A percentile compares a stretch with the other conserved stretches of the same genome.
phyloP scores from a whole-genome alignment of 2,329 filamentous ascomycete species.

The Apiospora arundinis region DNA sequence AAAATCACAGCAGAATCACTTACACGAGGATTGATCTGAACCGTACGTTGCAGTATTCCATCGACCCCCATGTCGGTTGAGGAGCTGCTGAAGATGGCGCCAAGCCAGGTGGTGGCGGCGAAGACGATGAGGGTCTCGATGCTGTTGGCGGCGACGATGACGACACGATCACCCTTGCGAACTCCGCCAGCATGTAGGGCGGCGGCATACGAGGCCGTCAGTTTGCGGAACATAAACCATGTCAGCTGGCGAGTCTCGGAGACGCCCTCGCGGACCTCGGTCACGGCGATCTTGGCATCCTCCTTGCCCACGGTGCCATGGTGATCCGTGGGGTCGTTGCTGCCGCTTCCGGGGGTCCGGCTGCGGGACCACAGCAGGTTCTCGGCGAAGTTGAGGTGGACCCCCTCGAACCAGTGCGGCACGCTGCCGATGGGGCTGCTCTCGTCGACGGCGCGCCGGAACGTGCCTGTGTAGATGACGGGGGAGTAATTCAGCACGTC shows the following conservation, averaged over 20 bases:
- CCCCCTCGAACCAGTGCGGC: conserved; percentile 79
- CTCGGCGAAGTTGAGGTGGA: conserved; percentile 79
- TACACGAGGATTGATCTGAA: conserved; percentile 76
- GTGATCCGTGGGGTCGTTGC: conserved; percentile 47
- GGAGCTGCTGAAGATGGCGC: conserved; percentile 76
- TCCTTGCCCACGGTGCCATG: conserved; percentile 68
- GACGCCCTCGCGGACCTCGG: conserved; percentile 74
- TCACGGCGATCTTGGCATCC: conserved; percentile 72
- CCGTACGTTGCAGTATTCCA: conserved; percentile 75
- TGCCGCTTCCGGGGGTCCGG: conserved; percentile 25
- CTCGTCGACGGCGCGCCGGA: conserved; percentile 70
- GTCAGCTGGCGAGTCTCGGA: conserved; percentile 62
- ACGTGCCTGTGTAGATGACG: conserved; percentile 68
- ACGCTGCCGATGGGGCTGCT: conserved; percentile 71
- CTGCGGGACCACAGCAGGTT: conserved; percentile 72
- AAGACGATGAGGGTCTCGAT: conserved; percentile 77
- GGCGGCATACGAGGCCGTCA: conserved; percentile 65
- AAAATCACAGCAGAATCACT: conserved; percentile 25
- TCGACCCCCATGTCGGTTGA: conserved; percentile 85
- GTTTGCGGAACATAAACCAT: conserved; percentile 69
- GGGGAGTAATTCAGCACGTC: conserved; percentile 65
- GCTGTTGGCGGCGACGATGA: conserved; percentile 77
- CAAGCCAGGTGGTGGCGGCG: conserved; percentile 72
- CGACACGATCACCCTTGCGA: conserved; percentile 73
- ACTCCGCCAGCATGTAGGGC: conserved; percentile 73